Evolutionary conservation across 2,329 filamentous ascomycete species (phyloP).

Genomic region (Juglanconis oblonga): DNA sequence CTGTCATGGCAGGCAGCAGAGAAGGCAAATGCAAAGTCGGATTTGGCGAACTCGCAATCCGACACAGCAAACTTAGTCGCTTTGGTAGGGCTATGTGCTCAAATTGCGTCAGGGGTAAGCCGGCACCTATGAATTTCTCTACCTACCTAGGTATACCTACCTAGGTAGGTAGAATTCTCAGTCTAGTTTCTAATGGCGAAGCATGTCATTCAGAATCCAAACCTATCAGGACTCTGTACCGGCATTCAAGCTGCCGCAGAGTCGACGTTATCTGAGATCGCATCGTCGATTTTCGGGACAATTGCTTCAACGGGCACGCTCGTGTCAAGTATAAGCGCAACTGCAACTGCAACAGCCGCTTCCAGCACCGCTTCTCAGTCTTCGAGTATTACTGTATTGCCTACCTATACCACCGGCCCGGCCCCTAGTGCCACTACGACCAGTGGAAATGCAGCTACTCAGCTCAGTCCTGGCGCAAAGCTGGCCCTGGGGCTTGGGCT

Average conservation of each 20-base stretch:
- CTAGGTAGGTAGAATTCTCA: neutral
- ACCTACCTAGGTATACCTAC: no score
- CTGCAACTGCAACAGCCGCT: neutral
- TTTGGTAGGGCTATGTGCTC: slow-evolving; percentile 3
- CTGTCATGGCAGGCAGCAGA: slow-evolving; percentile 2
- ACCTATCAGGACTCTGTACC: neutral
- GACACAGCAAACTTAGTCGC: slow-evolving; percentile 8
- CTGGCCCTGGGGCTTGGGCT: neutral
- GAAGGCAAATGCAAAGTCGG: neutral
- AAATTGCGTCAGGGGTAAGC: neutral
- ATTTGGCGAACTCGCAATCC: neutral
- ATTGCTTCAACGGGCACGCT: neutral
- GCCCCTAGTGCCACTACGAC: no score
- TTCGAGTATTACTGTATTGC: no score
- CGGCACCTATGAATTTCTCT: neutral
- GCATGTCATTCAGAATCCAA: neutral
- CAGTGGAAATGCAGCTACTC: no score
- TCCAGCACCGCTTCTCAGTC: neutral
- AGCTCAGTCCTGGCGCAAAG: neutral
- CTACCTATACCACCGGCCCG: no score
- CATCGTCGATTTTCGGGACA: neutral
- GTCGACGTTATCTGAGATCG: neutral
- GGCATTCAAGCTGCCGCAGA: neutral
- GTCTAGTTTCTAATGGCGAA: neutral
- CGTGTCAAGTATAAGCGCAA: neutral